phyloP scores from a whole-genome alignment of 352 stramenopile genomes.

The Phytopythium ostracodes region DNA sequence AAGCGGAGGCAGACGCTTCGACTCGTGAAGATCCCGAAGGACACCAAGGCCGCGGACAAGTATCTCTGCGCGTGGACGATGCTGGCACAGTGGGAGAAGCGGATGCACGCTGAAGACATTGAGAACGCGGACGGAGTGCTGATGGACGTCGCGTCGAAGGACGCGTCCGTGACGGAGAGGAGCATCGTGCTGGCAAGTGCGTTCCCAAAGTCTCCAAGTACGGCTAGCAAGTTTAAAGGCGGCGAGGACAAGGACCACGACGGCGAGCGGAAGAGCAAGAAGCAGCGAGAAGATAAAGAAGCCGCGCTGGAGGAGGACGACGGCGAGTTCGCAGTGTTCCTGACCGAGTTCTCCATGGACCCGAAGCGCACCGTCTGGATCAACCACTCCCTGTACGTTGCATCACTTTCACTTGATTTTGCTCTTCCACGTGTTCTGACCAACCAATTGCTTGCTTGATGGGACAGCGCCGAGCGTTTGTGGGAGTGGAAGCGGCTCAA shows the following conservation, averaged over 20 bases:
- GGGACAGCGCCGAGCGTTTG: conserved; percentile 35
- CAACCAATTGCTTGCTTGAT: conserved; percentile 5
- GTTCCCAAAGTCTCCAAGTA: not conserved
- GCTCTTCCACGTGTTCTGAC: not conserved
- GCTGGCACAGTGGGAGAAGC: conserved; percentile 23
- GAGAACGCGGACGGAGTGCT: conserved; percentile 5
- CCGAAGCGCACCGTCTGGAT: conserved; percentile 58
- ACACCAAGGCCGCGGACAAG: not conserved
- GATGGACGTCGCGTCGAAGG: not conserved
- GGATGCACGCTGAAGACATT: not conserved
- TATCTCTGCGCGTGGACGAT: conserved; percentile 25
- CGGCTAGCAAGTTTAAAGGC: not conserved
- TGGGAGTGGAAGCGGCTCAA: conserved; percentile 45
- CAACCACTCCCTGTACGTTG: conserved; percentile 56
- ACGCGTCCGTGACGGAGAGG: not conserved
- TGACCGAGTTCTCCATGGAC: conserved; percentile 70
- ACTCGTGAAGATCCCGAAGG: conserved; percentile 18
- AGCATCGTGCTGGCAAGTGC: not conserved
- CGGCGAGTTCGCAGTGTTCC: conserved; percentile 48
- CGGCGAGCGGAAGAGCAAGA: conserved; percentile 9
- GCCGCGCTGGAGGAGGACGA: conserved; percentile 23
- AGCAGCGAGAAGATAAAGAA: conserved; percentile 9
- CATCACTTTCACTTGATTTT: not conserved
- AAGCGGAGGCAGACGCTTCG: conserved; percentile 42
- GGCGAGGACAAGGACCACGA: not conserved